Base-by-base conservation (phyloP, 2,329 filamentous ascomycete species). In the Grosmannia huntii region DNA sequence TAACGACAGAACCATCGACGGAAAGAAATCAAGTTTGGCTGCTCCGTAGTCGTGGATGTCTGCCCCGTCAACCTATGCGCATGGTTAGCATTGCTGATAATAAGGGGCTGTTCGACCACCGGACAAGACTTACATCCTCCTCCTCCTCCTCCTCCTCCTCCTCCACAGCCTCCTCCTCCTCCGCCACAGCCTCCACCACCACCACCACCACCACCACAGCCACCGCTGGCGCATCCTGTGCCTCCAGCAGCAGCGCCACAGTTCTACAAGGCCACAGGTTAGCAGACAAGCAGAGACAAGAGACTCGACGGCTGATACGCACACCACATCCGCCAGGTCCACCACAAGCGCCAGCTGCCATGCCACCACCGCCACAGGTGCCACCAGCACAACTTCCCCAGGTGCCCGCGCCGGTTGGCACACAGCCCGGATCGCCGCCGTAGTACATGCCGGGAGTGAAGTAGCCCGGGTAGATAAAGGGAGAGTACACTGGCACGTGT, bases 361-460 rank as follows among this genome's bases (percentile, higher is more conserved):
- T 69, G 3, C 72, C 73, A 2, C 71, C 71, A 5, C 65, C 70
- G 1, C 72, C 70, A 1, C 72, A 83, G 1, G 75, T 80, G 0
- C 79, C 81, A 3, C 66, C 66, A 1, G 70, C 71, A 62, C 75
- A 81, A 4, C 65, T 69, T 0, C 72, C 77, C 38, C 69, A 69
- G 9, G 63, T 67, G 0, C 74, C 75, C 3, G 62, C 60, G 0
- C 72, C 72, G 2, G 65, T 62, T 5, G 64, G 65, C 0, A 69
- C 60, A 2, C 63, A 65, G 1, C 70, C 70, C 0, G 77, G 76
- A 56, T 74, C 70, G 7, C 70, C 72, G 3, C 70, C 75, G 54
- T 73, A 74, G 62, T 81, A 81, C 52, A 77, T 63, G 2, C 69
- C 72, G 0, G 73, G 73, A 0, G 71, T 72, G 60, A 74, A 72